Percentiles rank a stretch among this genome's conserved stretches.
Conservation (phyloP, 2,329 filamentous ascomycete species). For the Hirsutella thompsonii region DNA sequence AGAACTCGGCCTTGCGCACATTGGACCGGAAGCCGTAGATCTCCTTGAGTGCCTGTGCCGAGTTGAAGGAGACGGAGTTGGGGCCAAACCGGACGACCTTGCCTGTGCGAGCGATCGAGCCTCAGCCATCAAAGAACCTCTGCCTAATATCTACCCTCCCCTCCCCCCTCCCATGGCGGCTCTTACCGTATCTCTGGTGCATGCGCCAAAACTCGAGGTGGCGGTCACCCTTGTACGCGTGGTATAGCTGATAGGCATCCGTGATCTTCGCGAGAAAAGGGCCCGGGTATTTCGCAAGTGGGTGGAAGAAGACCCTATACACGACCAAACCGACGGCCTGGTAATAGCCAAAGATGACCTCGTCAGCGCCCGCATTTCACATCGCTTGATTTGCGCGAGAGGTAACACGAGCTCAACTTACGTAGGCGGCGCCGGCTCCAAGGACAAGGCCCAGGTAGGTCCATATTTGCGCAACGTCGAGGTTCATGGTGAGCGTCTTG, state of each 20-base stretch:
- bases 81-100: constrained; percentile 66
- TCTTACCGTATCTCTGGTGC: constrained; percentile 57
- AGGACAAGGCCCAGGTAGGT: constrained; percentile 26
- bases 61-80: constrained; percentile 68
- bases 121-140: background rate
- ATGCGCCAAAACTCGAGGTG: constrained; percentile 60
- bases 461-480: constrained; percentile 20
- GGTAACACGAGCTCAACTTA: constrained; percentile 16
- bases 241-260: constrained; percentile 55
- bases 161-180: constrained; percentile 2
- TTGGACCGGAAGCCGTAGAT: constrained; percentile 54
- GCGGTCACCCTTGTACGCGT: constrained; percentile 61
- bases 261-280: constrained; percentile 51
- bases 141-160: background rate
- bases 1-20: constrained; percentile 58
- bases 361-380: background rate
- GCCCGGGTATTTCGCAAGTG: constrained; percentile 51
- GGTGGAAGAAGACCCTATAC: constrained; percentile 51
- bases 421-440: constrained; percentile 24
- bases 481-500: constrained; percentile 9
- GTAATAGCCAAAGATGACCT: background rate
- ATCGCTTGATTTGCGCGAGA: background rate
- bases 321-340: constrained; percentile 29
- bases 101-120: constrained; percentile 21
- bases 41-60: constrained; percentile 50